A percentile compares a stretch with the other conserved stretches of the same genome.
Evolutionary conservation across 768 basidiomycete genomes (phyloP).

Genomic region (Plicaturopsis crispa): DNA sequence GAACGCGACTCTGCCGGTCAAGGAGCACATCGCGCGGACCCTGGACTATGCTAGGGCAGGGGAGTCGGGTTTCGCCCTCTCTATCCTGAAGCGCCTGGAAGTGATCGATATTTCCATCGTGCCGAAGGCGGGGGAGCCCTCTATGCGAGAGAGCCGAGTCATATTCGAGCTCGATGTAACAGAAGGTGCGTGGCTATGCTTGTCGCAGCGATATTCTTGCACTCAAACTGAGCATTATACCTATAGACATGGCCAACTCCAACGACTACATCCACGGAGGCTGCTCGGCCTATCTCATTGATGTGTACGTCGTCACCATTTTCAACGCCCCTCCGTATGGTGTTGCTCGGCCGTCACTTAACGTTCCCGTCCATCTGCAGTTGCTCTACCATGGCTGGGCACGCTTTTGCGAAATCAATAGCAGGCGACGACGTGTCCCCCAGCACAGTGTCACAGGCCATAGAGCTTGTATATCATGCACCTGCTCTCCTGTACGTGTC

Average conservation of each 20-base stretch:
- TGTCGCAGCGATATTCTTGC: no score
- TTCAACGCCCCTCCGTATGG: no score
- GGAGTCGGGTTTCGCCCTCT: constrained; percentile 11
- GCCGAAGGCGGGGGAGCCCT: constrained; percentile 19
- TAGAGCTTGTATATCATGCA: constrained; percentile 48
- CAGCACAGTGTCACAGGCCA: constrained; percentile 41
- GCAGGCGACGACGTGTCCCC: background rate
- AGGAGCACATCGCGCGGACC: background rate
- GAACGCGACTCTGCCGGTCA: background rate
- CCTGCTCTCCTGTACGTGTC: constrained; percentile 41
- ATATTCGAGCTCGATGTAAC: constrained; percentile 19
- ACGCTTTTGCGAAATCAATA: no score
- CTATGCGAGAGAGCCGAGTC: constrained; percentile 19
- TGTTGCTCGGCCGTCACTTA: no score
- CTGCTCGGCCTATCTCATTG: constrained; percentile 48
- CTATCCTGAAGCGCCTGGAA: constrained; percentile 10
- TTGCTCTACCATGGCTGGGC: no score
- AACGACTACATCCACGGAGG: constrained; percentile 44
- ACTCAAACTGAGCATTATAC: no score
- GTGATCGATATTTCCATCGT: constrained; percentile 16
- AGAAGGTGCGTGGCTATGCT: constrained; percentile 14
- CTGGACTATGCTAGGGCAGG: no score
- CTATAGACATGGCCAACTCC: constrained; percentile 49
- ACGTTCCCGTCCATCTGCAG: no score
- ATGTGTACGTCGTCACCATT: constrained; percentile 40